Evolutionary conservation across 495 filamentous ascomycete species (phyloP).

Genomic region (Cudoniella acicularis): DNA sequence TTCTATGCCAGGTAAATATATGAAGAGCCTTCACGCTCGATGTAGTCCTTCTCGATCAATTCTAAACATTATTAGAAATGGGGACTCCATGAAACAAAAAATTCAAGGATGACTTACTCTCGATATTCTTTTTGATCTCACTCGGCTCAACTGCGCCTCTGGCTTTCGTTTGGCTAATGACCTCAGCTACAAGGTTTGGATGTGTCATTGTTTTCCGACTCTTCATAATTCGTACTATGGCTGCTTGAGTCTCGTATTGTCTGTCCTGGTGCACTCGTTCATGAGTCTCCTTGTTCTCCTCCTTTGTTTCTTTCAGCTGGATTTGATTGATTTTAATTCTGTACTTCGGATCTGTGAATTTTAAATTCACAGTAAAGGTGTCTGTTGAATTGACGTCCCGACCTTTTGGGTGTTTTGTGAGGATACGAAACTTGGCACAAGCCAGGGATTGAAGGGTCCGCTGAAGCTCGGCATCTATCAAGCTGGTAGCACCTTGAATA

Average conservation of each 20-base stretch:
- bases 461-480: slow-evolving; percentile 67
- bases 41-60: slow-evolving; percentile 93
- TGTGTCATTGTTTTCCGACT: slow-evolving; percentile 82
- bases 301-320: slow-evolving; percentile 80
- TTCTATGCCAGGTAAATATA: slow-evolving; percentile 78
- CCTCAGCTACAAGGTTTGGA: slow-evolving; percentile 74
- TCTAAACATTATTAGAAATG: slow-evolving; percentile 37
- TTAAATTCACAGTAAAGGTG: slow-evolving; percentile 72
- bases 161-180: slow-evolving; percentile 81
- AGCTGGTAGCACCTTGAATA: slow-evolving; percentile 64
- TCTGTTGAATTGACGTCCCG: slow-evolving; percentile 74
- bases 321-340: slow-evolving; percentile 98
- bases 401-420: slow-evolving; percentile 81
- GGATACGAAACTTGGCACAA: slow-evolving; percentile 81
- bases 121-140: slow-evolving; percentile 95
- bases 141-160: slow-evolving; percentile 76
- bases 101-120: slow-evolving; percentile 56
- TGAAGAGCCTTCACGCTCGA: slow-evolving; percentile 76
- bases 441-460: slow-evolving; percentile 93
- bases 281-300: slow-evolving; percentile 89
- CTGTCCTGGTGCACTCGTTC: slow-evolving; percentile 83
- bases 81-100: background rate
- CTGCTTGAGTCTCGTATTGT: slow-evolving; percentile 94
- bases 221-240: slow-evolving; percentile 98
- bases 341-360: slow-evolving; percentile 76